A percentile compares a stretch with the other conserved stretches of the same genome.
Conservation (phyloP, 1,139 yeast genomes). For the Meyerozyma smithsonii region DNA sequence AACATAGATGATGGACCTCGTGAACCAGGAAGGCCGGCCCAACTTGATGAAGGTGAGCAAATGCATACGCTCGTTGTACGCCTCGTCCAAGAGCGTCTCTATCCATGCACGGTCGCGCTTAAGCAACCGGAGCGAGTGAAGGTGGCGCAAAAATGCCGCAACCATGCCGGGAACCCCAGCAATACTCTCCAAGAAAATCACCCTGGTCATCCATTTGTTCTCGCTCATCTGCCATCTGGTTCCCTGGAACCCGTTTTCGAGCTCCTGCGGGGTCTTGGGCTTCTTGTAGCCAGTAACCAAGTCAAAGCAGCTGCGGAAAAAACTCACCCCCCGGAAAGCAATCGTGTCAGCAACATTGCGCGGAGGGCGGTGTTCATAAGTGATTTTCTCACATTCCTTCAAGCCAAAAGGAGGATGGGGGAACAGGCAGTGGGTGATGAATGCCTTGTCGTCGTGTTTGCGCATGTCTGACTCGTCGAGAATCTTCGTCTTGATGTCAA, state of each 20-base stretch:
- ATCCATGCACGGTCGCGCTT: slow-evolving; percentile 74
- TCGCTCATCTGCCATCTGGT: slow-evolving; percentile 55
- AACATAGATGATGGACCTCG: slow-evolving; percentile 49
- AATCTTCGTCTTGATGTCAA: slow-evolving; percentile 29
- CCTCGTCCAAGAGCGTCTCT: slow-evolving; percentile 70
- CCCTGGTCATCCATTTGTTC: slow-evolving; percentile 63
- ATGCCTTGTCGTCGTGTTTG: slow-evolving; percentile 24
- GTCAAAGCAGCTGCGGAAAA: slow-evolving; percentile 52
- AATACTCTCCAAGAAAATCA: slow-evolving; percentile 63
- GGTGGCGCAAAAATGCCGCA: slow-evolving; percentile 65
- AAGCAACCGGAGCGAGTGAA: slow-evolving; percentile 56
- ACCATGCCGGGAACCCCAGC: slow-evolving; percentile 83
- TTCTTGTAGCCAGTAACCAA: slow-evolving; percentile 62
- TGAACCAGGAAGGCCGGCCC: slow-evolving; percentile 60
- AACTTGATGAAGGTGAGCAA: slow-evolving; percentile 63
- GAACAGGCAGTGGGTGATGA: slow-evolving; percentile 46
- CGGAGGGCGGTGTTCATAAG: slow-evolving; percentile 52
- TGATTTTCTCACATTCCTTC: slow-evolving; percentile 44
- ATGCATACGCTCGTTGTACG: slow-evolving; percentile 79
- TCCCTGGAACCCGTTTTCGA: slow-evolving; percentile 34
- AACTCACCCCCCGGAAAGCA: slow-evolving; percentile 43
- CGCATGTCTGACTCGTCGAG: slow-evolving; percentile 19
- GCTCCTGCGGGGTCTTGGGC: slow-evolving; percentile 33
- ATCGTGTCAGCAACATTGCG: slow-evolving; percentile 44
- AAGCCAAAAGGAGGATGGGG: slow-evolving; percentile 50